These are phyloP conservation scores for Eruca vesicaria DNA, from an alignment of 441 rosid genomes.

Conservation along the genomic window DNA sequence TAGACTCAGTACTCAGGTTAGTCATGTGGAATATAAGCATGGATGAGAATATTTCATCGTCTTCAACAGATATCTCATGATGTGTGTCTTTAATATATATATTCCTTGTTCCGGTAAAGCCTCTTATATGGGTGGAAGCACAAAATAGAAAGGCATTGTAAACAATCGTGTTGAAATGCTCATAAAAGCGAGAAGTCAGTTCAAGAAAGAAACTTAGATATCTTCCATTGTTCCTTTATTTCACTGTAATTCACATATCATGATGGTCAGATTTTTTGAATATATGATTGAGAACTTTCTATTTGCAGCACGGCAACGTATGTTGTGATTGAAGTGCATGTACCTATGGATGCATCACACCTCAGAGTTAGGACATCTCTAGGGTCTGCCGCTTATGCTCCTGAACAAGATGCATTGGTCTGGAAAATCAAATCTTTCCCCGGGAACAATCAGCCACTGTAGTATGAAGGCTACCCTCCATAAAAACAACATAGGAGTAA, in stretches of 20 bases:
- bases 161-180: slow-evolving; percentile 66
- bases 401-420: too few relatives aligned
- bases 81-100: background rate
- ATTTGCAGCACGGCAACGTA: background rate
- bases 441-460: too few relatives aligned
- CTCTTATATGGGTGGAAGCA: slow-evolving; percentile 75
- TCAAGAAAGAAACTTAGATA: slow-evolving; percentile 37
- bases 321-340: background rate
- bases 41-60: background rate
- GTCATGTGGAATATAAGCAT: background rate
- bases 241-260: background rate
- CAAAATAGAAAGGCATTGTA: slow-evolving; percentile 66
- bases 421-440: too few relatives aligned
- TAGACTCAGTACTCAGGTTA: background rate
- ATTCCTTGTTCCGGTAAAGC: slow-evolving; percentile 47
- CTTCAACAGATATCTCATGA: background rate
- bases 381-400: too few relatives aligned
- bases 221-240: background rate
- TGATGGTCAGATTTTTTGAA: slow-evolving; percentile 5
- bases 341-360: too few relatives aligned
- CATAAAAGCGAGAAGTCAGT: slow-evolving; percentile 56
- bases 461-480: too few relatives aligned
- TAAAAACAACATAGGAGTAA: too few relatives aligned
- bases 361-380: too few relatives aligned
- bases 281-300: background rate